Conservation (phyloP, 2,329 filamentous ascomycete genomes). For the Colletotrichum eremochloae region DNA sequence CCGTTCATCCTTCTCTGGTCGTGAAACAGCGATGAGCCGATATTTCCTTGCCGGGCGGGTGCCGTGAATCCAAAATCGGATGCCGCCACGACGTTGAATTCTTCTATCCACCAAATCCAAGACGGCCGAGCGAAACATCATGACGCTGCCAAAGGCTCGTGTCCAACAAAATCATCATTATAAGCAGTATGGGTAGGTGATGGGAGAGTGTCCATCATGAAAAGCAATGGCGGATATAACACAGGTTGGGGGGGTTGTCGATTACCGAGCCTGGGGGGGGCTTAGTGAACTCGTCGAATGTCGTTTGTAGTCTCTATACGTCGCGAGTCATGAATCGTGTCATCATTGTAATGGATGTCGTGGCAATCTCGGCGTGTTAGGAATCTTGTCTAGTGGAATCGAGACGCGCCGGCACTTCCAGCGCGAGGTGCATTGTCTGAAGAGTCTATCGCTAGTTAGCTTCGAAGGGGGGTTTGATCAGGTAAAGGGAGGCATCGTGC, state of each 20-base stretch:
- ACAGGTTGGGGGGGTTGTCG: conserved; percentile 27
- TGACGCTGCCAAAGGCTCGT: conserved; percentile 43
- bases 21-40: conserved; percentile 45
- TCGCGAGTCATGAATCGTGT: conserved; percentile 44
- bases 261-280: conserved; percentile 36
- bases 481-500: not conserved
- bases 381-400: conserved; percentile 42
- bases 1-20: conserved; percentile 53
- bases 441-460: conserved; percentile 52
- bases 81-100: conserved; percentile 46
- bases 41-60: conserved; percentile 34
- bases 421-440: conserved; percentile 59
- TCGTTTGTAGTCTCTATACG: conserved; percentile 54
- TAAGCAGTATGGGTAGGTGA: conserved; percentile 51
- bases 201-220: conserved; percentile 40
- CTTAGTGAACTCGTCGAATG: conserved; percentile 40
- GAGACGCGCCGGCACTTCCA: conserved; percentile 45
- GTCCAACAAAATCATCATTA: conserved; percentile 52
- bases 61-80: conserved; percentile 36
- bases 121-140: conserved; percentile 40
- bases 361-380: conserved; percentile 36
- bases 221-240: conserved; percentile 42
- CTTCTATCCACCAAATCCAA: conserved; percentile 53
- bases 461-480: not conserved
- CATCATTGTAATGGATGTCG: conserved; percentile 38